Evolutionary conservation across 2,329 filamentous ascomycete genomes (phyloP).

Genomic region (Fusarium drepaniforme): DNA sequence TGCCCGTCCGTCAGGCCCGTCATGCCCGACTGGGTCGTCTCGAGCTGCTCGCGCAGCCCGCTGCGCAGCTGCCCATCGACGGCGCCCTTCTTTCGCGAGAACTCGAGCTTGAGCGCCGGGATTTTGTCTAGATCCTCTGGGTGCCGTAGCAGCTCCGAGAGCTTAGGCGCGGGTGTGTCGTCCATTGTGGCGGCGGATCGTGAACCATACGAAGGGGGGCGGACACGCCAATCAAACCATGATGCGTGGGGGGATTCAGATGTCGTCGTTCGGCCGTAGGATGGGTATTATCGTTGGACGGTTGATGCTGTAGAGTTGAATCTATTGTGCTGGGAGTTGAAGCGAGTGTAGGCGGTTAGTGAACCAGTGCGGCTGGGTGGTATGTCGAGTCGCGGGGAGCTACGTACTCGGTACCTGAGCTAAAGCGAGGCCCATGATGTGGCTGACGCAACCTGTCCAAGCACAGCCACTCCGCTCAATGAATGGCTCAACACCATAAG

Average conservation of each 20-base stretch:
- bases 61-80: constrained; percentile 91
- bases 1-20: constrained; percentile 89
- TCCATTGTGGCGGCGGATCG: constrained; percentile 49
- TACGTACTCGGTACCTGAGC: constrained; percentile 18
- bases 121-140: constrained; percentile 99
- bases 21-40: constrained; percentile 95
- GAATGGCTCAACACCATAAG: constrained; percentile 2
- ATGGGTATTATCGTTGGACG: neutral
- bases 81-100: constrained; percentile 91
- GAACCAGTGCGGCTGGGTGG: constrained; percentile 17
- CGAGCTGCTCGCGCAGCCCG: constrained; percentile 91
- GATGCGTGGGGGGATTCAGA: constrained; percentile 19
- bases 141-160: constrained; percentile 93
- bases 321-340: neutral
- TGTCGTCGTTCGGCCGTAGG: neutral
- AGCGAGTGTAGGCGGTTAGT: constrained; percentile 13
- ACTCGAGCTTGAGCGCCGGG: constrained; percentile 87
- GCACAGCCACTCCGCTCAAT: constrained; percentile 29
- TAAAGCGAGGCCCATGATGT: constrained; percentile 19
- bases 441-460: constrained; percentile 28
- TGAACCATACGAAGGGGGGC: constrained; percentile 38
- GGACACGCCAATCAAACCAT: constrained; percentile 44
- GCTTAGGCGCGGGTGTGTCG: constrained; percentile 79
- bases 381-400: constrained; percentile 32
- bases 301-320: neutral